Base-by-base conservation (phyloP, 2,329 filamentous ascomycete species). In the Hypoxylon sp. region DNA sequence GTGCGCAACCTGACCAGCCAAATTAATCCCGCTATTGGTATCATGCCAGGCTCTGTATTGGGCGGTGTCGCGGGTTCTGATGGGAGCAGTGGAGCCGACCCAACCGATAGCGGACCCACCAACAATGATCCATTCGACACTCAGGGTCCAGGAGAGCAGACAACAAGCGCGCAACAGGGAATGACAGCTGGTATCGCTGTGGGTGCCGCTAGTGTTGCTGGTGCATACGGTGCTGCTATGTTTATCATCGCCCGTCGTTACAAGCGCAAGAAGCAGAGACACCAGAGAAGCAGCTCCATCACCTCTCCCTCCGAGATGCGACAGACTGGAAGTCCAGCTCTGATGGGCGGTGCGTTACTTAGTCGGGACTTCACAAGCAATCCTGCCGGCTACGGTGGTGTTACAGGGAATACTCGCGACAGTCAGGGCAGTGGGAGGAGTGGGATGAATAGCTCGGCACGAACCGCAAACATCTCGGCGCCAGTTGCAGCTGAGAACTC, bases 401-500 rank as follows among this genome's bases (percentile, higher is more conserved):
- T 81, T 64, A 78, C 81, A 65, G 82, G 77, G 75, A 76, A 76
- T 60, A 82, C 74, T 72, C 79, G 77, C 61, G 85, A 89, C 78
- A 90, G 88, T 74, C 88, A 91, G 60, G 88, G 86, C 72, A 94
- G 92, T 77, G 91, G 91, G 67, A 80, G 82, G 63, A 84, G 85
- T 73, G 84, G 83, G 58, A 83, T 81, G 78, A 82, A 82, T 73
- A 83, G 84, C 79, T 88, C 86, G 41, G 85, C 80, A 21, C 84
- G 87, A 51, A 88, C 86, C 2, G 85, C 86, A 46, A 85, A 91
- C 80, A 97, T 98, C 78, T 97, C 93, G 68, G 93, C 93, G 34
- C 94, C 94, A 2, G 92, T 97, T 70, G 94, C 94, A 80, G 91
- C 94, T 2, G 94, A 97, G 84, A 98, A 98, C 86, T 97, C 93